Percentiles rank a stretch among this genome's conserved stretches.
These are phyloP conservation scores for Fusarium humuli DNA, from an alignment of 2,329 filamentous ascomycete species.

Conservation along the genomic window DNA sequence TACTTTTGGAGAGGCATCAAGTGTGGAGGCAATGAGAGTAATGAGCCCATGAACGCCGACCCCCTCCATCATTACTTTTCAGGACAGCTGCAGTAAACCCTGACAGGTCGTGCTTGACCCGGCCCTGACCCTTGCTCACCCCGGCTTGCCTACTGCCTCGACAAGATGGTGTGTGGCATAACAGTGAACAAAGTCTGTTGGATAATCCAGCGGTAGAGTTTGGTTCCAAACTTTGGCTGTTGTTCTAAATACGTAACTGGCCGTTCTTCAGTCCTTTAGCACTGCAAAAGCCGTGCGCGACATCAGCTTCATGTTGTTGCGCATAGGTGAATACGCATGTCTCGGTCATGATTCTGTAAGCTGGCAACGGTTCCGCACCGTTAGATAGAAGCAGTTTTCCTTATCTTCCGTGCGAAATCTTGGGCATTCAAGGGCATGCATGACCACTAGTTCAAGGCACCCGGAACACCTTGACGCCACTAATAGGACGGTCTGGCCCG, in stretches of 20 bases:
- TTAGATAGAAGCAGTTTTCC: not conserved
- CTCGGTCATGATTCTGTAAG: not conserved
- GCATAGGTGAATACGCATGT: not conserved
- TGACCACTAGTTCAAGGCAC: slow-evolving; percentile 23
- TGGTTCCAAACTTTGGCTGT: not conserved
- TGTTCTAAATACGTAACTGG: not conserved
- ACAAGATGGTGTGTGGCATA: slow-evolving; percentile 18
- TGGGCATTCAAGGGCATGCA: not conserved
- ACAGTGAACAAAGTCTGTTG: not conserved
- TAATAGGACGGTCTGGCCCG: slow-evolving; percentile 18
- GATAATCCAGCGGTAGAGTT: not conserved
- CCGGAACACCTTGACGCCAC: slow-evolving; percentile 23
- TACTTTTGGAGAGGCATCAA: slow-evolving; percentile 20
- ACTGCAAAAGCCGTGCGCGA: not conserved
- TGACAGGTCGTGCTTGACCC: not conserved
- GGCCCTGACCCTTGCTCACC: slow-evolving; percentile 3
- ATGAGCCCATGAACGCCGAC: slow-evolving; percentile 4
- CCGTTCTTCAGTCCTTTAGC: not conserved
- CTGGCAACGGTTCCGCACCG: not conserved
- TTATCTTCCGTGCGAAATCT: slow-evolving; percentile 4
- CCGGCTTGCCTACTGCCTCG: slow-evolving; percentile 9
- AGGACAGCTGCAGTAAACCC: slow-evolving; percentile 21
- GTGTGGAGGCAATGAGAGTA: slow-evolving; percentile 15
- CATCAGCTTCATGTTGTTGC: not conserved
- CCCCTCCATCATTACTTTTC: slow-evolving; percentile 23